Conservation (phyloP, 163 green algal species). For the Chlamydomonas reinhardtii region DNA sequence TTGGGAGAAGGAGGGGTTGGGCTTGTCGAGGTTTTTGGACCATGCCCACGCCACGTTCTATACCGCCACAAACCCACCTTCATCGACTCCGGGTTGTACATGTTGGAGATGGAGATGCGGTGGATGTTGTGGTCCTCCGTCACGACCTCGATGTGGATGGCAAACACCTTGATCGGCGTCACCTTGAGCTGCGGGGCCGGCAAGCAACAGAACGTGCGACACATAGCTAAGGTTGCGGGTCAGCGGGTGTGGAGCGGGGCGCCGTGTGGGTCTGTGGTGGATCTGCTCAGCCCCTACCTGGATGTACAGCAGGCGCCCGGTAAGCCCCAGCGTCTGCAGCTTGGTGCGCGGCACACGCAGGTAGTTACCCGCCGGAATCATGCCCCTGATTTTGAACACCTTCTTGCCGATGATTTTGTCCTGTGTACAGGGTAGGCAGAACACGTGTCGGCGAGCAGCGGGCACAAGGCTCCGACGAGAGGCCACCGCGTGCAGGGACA, state of each 20-base stretch:
- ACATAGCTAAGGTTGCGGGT: too few relatives aligned
- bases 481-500: neutral
- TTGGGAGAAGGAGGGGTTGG: too few relatives aligned
- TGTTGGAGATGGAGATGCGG: constrained; percentile 79
- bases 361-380: constrained; percentile 76
- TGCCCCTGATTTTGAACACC: constrained; percentile 73
- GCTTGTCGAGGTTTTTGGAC: too few relatives aligned
- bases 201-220: neutral
- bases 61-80: constrained; percentile 35
- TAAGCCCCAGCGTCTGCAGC: constrained; percentile 64
- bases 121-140: constrained; percentile 66
- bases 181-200: constrained; percentile 60
- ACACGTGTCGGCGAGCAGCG: neutral
- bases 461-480: too few relatives aligned
- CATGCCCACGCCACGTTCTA: too few relatives aligned
- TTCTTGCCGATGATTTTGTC: constrained; percentile 77
- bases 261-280: too few relatives aligned
- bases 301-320: constrained; percentile 78
- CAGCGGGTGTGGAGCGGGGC: too few relatives aligned
- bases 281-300: too few relatives aligned
- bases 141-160: constrained; percentile 74
- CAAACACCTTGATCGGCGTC: constrained; percentile 71
- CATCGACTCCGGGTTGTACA: constrained; percentile 59
- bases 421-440: constrained; percentile 25
- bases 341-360: constrained; percentile 68